Conservation (phyloP, 441 rosid species). For the Populus hybrid region DNA sequence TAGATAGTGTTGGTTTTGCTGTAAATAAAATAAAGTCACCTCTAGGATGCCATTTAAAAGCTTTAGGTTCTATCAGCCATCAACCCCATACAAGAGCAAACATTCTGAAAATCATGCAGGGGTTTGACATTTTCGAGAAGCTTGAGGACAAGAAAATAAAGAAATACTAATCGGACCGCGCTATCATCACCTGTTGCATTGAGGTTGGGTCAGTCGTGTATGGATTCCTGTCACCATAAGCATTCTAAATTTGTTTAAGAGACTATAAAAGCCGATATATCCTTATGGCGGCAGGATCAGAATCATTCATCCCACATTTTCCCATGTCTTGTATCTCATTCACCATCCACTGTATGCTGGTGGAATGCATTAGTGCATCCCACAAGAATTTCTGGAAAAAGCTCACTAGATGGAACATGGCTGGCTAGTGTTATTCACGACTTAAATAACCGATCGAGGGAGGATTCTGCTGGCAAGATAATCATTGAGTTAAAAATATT, state of each 20-base stretch:
- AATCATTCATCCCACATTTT: neutral
- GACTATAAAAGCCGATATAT: neutral
- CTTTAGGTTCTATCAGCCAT: too few species aligned
- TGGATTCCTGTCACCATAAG: neutral
- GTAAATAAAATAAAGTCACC: too few species aligned
- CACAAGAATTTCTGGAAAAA: neutral
- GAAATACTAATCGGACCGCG: too few species aligned
- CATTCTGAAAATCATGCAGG: too few species aligned
- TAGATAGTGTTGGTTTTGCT: too few species aligned
- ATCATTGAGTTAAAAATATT: neutral
- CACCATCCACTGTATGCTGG: neutral
- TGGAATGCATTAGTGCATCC: neutral
- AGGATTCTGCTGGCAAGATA: neutral
- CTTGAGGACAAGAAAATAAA: too few species aligned
- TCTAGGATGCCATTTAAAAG: too few species aligned
- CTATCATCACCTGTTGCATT: too few species aligned
- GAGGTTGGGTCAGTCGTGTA: neutral
- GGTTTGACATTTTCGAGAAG: too few species aligned
- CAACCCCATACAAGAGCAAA: too few species aligned
- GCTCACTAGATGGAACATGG: neutral
- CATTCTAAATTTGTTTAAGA: neutral
- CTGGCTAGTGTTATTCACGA: neutral
- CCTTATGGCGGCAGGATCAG: neutral
- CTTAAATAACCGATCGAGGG: neutral
- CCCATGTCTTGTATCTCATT: neutral